A percentile compares a stretch with the other conserved stretches of the same genome.
Evolutionary conservation across 2,329 filamentous ascomycete genomes (phyloP).

Genomic region (Gnomoniopsis sp.): DNA sequence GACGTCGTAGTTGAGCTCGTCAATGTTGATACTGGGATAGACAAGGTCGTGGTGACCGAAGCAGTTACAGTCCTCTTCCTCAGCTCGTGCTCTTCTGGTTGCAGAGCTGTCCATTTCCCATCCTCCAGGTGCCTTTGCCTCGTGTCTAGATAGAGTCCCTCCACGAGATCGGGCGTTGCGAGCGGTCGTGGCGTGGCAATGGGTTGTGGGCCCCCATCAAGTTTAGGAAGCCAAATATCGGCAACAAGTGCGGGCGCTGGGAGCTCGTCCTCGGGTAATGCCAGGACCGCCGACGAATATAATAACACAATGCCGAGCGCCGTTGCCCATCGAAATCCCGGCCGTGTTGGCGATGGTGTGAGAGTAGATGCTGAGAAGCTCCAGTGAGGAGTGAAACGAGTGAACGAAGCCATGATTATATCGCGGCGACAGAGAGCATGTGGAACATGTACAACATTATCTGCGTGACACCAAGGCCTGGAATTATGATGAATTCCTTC

Average conservation of each 20-base stretch:
- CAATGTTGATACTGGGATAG: constrained; percentile 28
- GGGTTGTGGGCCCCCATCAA: not conserved
- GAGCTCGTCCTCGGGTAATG: constrained; percentile 18
- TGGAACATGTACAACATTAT: constrained; percentile 24
- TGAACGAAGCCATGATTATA: constrained; percentile 25
- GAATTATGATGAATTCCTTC: not conserved
- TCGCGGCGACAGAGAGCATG: constrained; percentile 22
- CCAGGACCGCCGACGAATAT: constrained; percentile 25
- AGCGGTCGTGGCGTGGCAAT: constrained; percentile 20
- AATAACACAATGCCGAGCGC: constrained; percentile 21
- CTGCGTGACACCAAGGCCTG: constrained; percentile 16
- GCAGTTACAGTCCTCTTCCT: constrained; percentile 17
- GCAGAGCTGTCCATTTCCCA: constrained; percentile 35
- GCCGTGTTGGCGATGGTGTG: constrained; percentile 14
- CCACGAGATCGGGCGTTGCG: constrained; percentile 24
- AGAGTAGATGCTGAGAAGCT: constrained; percentile 1
- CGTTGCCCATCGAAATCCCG: constrained; percentile 27
- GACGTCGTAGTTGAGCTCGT: constrained; percentile 19
- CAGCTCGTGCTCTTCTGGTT: constrained; percentile 29
- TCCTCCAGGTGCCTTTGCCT: constrained; percentile 30
- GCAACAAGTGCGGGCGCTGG: constrained; percentile 24
- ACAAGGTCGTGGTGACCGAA: constrained; percentile 26
- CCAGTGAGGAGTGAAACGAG: constrained; percentile 6
- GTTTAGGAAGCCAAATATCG: constrained; percentile 16
- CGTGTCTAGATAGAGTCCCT: constrained; percentile 34